These are phyloP conservation scores for Chlorella sp. DNA, from an alignment of 139 green algal genomes.

Conservation along the genomic window DNA sequence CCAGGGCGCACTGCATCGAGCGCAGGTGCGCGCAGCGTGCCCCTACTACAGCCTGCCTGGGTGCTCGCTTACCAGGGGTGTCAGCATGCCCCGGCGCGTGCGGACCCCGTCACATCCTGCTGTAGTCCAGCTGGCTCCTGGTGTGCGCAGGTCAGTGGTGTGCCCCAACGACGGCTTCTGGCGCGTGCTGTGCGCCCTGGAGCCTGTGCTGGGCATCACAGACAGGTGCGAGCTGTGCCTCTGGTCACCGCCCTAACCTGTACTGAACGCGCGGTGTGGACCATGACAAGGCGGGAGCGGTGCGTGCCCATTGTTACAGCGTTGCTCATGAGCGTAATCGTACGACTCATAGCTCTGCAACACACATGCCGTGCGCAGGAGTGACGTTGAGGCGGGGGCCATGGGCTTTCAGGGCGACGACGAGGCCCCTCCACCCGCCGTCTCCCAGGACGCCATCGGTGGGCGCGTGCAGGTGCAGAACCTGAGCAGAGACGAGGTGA, in stretches of 20 bases:
- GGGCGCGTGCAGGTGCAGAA: neutral
- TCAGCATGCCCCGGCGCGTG: too few relatives aligned
- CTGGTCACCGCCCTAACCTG: too few relatives aligned
- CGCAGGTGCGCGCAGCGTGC: neutral
- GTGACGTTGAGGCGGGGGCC: neutral
- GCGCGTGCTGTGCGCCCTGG: conserved; percentile 60
- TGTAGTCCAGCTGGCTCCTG: neutral
- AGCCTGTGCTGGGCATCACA: conserved; percentile 63
- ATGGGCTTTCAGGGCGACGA: neutral
- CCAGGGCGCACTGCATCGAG: conserved; percentile 22
- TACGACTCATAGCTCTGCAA: too few relatives aligned
- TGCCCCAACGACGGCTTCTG: conserved; percentile 79
- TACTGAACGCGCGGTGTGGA: too few relatives aligned
- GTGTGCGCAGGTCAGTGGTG: conserved; percentile 21
- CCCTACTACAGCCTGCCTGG: too few relatives aligned
- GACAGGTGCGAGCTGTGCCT: too few relatives aligned
- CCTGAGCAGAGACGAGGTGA: neutral
- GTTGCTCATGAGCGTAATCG: too few relatives aligned
- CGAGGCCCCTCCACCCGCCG: neutral
- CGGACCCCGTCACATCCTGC: too few relatives aligned
- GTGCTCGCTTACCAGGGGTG: too few relatives aligned
- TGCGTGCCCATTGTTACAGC: too few relatives aligned
- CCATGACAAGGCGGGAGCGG: too few relatives aligned
- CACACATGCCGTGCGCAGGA: neutral
- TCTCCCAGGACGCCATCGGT: neutral